Conservation (phyloP, 768 basidiomycete species). For the Gymnopilus dilepis region DNA sequence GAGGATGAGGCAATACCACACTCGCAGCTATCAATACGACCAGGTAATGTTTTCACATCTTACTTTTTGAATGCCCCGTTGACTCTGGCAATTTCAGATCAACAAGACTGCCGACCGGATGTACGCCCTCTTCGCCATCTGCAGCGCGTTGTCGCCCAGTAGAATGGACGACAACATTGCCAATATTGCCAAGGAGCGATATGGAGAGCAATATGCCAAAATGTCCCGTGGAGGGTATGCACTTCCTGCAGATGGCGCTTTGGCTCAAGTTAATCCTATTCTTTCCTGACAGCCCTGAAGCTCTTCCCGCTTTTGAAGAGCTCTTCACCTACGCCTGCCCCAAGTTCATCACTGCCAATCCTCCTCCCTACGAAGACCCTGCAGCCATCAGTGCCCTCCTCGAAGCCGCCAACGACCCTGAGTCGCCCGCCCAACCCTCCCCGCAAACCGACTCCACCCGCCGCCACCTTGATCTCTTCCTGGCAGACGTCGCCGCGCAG, state of each 20-base stretch:
- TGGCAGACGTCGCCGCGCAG: constrained; percentile 78
- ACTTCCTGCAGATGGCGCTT: constrained; percentile 12
- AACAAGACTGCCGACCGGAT: constrained; percentile 97
- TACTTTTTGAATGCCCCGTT: not conserved
- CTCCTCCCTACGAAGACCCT: constrained; percentile 90
- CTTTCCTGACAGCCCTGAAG: constrained; percentile 37
- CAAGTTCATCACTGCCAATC: constrained; percentile 94
- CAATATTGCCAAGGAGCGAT: constrained; percentile 90
- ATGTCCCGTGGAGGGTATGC: constrained; percentile 77
- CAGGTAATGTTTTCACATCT: constrained; percentile 57
- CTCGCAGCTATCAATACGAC: constrained; percentile 94
- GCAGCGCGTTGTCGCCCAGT: constrained; percentile 90
- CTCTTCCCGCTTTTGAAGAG: constrained; percentile 84
- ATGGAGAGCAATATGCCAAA: constrained; percentile 87
- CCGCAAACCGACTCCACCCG: constrained; percentile 72
- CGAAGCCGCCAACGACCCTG: constrained; percentile 40
- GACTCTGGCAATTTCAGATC: constrained; percentile 57
- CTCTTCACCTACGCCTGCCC: constrained; percentile 95
- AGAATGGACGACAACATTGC: constrained; percentile 94
- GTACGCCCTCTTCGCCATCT: constrained; percentile 95
- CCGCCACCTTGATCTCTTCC: constrained; percentile 85
- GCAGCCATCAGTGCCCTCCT: constrained; percentile 59
- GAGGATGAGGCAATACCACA: constrained; percentile 96
- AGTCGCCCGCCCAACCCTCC: constrained; percentile 36
- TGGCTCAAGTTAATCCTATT: not conserved